Base-by-base conservation (phyloP, 768 basidiomycete genomes). In the Paxillus involutus region DNA sequence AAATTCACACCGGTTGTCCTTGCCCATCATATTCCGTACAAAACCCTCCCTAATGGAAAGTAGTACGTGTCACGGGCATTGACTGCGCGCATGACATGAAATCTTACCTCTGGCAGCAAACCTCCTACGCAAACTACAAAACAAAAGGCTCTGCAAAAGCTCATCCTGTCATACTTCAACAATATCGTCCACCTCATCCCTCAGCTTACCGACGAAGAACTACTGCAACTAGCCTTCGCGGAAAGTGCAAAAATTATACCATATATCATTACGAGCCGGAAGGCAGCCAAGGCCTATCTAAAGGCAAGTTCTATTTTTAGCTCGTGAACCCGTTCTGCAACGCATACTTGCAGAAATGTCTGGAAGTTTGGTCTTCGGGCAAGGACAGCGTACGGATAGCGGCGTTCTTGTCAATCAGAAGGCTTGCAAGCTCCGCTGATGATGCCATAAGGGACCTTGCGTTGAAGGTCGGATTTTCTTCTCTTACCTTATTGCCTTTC, bases 211-310 rank as follows among this genome's bases (percentile, higher is more conserved):
- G 82, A 91, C 64, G 71, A 77, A 54, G 82, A 87, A 24, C 76
- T 80, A 59, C 71, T 88, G 30, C 79, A 84, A 7, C 77, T 92
- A 13, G 89, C 91, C 1, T 74, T 98, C 51, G 76, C 79, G 2
- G 96, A 98, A 71, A 93, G 88, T 54, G 83, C 89, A 1, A 97
- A 94, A 71, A 77, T 98, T 26, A 73, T 98, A 6, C 96, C 97
- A 0, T 98, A 95, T 69, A 78, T 97, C 26, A 80, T 88, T 49
- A 83, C 82, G 56, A 94, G 86, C 60, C 81, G 93, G 37, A 97
- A 91, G 69, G 81, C 89, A 26, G 79, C 97, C 33, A 91, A 93
- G 68, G 73, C 80, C 12, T 98, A 96, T 70, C 76, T 97, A 45
- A 98, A 97, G 77, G 93, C 89, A 56, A 11, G 67, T 58, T 7